Base-by-base conservation (phyloP, 2,329 filamentous ascomycete species). In the Hirsutella rhossiliensis region DNA sequence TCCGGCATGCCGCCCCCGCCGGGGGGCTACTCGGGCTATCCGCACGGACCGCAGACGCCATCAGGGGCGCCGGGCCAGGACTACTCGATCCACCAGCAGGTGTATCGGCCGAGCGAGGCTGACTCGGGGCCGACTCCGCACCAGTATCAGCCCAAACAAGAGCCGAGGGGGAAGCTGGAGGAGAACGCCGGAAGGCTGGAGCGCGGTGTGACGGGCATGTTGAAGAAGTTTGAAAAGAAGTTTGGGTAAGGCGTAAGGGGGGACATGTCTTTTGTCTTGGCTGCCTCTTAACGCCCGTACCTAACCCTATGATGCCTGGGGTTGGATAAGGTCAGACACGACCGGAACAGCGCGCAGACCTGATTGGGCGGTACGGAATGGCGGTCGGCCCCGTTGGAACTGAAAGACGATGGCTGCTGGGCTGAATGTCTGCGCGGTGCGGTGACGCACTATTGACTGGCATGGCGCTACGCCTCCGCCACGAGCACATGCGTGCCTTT, bases 151-250 rank as follows among this genome's bases (percentile, higher is more conserved):
- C 56, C 62, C 5, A 72, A 70, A 55, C 61, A 61, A 44, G 71
- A 76, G 45, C 55, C 61, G 4, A 60, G 63, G 48, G 74, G 63
- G 7, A 76, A 72, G 56, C 61, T 87, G 28, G 82, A 84, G 54
- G 75, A 80, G 58, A 73, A 76, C 47, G 77, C 82, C 0, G 78
- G 76, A 27, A 72, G 76, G 53, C 54, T 87, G 30, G 84, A 88
- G 64, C 79, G 78, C 59, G 80, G 82, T 1, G 75, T 87, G 5
- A 75, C 77, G 27, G 78, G 80, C 7, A 81, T 87, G 68, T 62
- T 88, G 51, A 87, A 82, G 72, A 86, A 81, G 65, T 73, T 88
- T 61, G 84, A 88, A 66, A 87, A 85, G 76, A 84, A 78, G 58
- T 80, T 82, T 63, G 72, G 71, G 0, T 78, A 60, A 42, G 20